Base-by-base conservation (phyloP, 208 protist species). In the Acanthamoeba rhysodes region DNA sequence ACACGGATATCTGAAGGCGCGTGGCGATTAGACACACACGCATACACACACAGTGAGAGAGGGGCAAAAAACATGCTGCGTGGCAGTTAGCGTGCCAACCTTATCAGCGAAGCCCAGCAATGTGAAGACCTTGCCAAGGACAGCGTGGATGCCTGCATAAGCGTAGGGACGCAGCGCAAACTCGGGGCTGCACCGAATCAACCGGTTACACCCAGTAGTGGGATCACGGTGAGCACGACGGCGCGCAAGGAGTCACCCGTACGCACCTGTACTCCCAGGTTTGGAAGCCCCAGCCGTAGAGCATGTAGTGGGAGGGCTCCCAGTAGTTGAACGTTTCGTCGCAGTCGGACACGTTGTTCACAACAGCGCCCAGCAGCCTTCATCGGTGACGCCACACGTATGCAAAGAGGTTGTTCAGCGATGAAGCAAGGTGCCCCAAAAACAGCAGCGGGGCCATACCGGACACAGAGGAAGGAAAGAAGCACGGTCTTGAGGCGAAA, bases 251-350 rank as follows among this genome's bases (percentile, higher is more conserved):
- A 57, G 24, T 85, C 45, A 14, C 45, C 12, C 45, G 45, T 50
- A 14, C 45, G 48, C 22, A 96, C 95, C 95, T 97, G 97, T 99
- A 99, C 96, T 99, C 99, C 99, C 99, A 99, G 29, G 99, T 99
- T 95, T 99, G 99, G 82, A 99, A 96, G 29, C 99, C 99, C 37
- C 78, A 97, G 32, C 98, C 98, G 95, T 98, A 99, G 32, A 99
- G 70, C 9, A 99, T 62, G 80, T 98, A 98, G 95, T 99, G 99
- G 37, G 98, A 97, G 0, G 99, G 99, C 96, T 99, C 99, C 97
- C 99, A 98, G 96, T 99, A 99, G 97, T 99, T 99, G 96, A 98
- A 99, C 9, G 97, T 98, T 95, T 99, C 99, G 95, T 99, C 99
- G 96, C 99, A 99, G 97, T 99, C 99, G 10, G 96, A 92, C 16